These are phyloP conservation scores for Phytophthora ramorum DNA, from an alignment of 352 stramenopile species.

Conservation along the genomic window DNA sequence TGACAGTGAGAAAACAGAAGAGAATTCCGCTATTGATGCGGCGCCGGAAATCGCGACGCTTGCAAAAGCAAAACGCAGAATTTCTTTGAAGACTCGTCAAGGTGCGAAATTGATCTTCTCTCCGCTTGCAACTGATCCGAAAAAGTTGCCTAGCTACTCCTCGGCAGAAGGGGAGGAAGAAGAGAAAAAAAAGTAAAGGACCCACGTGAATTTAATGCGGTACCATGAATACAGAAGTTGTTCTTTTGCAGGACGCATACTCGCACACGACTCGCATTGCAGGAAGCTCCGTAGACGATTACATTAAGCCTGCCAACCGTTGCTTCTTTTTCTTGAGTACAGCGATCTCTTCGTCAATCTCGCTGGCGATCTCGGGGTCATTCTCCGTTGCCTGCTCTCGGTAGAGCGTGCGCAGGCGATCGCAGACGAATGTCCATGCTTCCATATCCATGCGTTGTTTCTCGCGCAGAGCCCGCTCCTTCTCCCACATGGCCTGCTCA, in stretches of 20 bases:
- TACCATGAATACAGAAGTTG: slow-evolving; percentile 1
- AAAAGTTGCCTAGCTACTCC: slow-evolving; percentile 21
- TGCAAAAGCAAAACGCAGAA: slow-evolving; percentile 30
- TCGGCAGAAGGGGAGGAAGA: slow-evolving; percentile 23
- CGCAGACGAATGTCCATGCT: slow-evolving; percentile 42
- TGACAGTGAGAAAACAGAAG: slow-evolving; percentile 20
- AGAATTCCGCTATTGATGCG: slow-evolving; percentile 4
- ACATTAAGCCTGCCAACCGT: slow-evolving; percentile 32
- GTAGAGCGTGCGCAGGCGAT: slow-evolving; percentile 40
- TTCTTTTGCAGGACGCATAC: not conserved
- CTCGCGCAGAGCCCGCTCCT: slow-evolving; percentile 32
- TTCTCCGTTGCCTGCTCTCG: slow-evolving; percentile 37
- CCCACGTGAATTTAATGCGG: slow-evolving; percentile 2
- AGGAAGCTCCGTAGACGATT: not conserved
- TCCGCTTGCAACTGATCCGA: slow-evolving; percentile 40
- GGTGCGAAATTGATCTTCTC: slow-evolving; percentile 55
- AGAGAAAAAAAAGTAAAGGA: slow-evolving; percentile 15
- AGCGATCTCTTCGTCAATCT: slow-evolving; percentile 43
- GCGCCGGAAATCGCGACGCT: slow-evolving; percentile 6
- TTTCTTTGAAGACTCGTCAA: slow-evolving; percentile 33
- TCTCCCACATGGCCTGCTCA: slow-evolving; percentile 40
- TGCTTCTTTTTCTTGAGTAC: slow-evolving; percentile 51
- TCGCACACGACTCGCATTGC: not conserved
- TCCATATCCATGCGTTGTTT: slow-evolving; percentile 48
- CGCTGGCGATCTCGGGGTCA: slow-evolving; percentile 27